Evolutionary conservation across 495 filamentous ascomycete species (phyloP).

Genomic region (Lasiosphaeriaceae sp.): DNA sequence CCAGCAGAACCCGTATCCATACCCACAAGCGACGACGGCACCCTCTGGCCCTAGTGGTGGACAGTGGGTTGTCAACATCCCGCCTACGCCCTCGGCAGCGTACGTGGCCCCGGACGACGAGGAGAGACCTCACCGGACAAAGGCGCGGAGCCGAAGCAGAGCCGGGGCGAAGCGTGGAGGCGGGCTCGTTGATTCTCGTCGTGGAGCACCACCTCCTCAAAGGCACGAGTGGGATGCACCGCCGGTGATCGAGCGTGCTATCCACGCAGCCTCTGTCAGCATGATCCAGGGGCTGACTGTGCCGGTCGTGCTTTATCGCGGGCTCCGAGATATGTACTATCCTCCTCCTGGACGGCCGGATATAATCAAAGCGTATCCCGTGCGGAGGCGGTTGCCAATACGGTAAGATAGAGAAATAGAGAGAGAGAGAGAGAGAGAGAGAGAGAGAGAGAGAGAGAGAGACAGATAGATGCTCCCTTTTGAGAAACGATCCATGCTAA

Average conservation of each 20-base stretch:
- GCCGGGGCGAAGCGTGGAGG: background rate
- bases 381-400: constrained; percentile 29
- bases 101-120: constrained; percentile 9
- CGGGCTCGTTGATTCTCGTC: constrained; percentile 1
- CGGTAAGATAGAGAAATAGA: no score
- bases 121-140: background rate
- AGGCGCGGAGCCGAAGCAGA: constrained; percentile 9
- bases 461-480: no score
- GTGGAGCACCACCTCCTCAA: background rate
- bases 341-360: constrained; percentile 23
- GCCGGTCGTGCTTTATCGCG: constrained; percentile 22
- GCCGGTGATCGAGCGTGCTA: constrained; percentile 21
- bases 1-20: background rate
- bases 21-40: constrained; percentile 1
- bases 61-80: constrained; percentile 19
- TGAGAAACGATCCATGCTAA: no score
- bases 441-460: no score
- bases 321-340: constrained; percentile 22
- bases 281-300: constrained; percentile 18
- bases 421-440: no score
- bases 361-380: constrained; percentile 31
- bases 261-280: constrained; percentile 26
- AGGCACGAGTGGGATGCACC: constrained; percentile 24
- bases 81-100: constrained; percentile 11
- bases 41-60: background rate